Evolutionary conservation across 2,329 filamentous ascomycete species (phyloP), one percentile per base, ranked within the genome.

Genomic region (Lasiodiplodia sp.): DNA sequence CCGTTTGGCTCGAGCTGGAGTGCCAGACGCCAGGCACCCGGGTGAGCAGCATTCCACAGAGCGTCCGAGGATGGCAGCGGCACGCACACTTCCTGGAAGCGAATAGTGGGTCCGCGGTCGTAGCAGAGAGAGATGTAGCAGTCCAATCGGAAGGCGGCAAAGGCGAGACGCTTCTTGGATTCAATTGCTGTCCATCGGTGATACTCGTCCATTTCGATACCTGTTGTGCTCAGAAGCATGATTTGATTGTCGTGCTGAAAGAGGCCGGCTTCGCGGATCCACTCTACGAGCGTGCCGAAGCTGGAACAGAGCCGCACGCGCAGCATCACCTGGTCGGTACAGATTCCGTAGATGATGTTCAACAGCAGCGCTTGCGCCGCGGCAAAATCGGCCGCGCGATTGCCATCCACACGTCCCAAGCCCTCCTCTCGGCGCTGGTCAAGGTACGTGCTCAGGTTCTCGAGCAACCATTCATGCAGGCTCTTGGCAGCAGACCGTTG

Each of bases 1-100:
- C 53, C 34, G n/a, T 57, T 2, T 2, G 34, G 53, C 53, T 57
- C 53, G 6, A 37, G 53, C 14, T n/a, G 28, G 14, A 28, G 16
- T 4, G 28, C 53, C 23, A 5, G 18, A 0, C 12, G 34, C 25
- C 25, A 34, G 8, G 31, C 31, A 1, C 8, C 8, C 31, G 31
- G 31, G 53, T 25, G 23, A n/a, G 28, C 16, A 4, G 25, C 12
- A 14, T 57, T 23, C 25, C 53, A 31, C 14, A 18, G 14, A 12
- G 53, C 53, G 53, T 18, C 25, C 4, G 88, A 88, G 67, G 80
- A 83, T 0, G 74, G 72, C 1, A 84, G 80, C 72, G 88, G 88
- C 0, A 77, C 74, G 66, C 88, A 88, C 1, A 86, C 85, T 47
- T 37, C 53, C 3, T 57, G 74, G 57, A 72, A 74, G 57, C 77